Percentiles rank a stretch among this genome's conserved stretches.
phyloP scores from a whole-genome alignment of 805 yeast genomes.

The Candida pseudoglaebosa region DNA sequence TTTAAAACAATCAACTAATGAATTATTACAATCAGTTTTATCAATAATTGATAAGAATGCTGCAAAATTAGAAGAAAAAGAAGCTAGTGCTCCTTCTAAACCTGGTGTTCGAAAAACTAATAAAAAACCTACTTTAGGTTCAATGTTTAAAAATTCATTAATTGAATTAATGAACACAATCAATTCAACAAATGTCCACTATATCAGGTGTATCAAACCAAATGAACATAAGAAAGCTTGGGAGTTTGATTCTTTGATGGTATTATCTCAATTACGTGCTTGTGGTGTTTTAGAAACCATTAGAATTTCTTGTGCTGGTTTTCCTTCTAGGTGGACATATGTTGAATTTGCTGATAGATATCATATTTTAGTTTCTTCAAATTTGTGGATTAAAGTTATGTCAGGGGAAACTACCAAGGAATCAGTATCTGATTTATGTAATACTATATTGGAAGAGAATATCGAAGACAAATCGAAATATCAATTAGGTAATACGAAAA shows the following conservation, averaged over 20 bases:
- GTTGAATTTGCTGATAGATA: conserved; percentile 89
- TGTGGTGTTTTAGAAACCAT: conserved; percentile 98
- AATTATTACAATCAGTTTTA: conserved; percentile 60
- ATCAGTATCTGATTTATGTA: conserved; percentile 61
- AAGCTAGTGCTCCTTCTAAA: conserved; percentile 21
- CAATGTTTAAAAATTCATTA: conserved; percentile 87
- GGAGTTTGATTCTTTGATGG: conserved; percentile 95
- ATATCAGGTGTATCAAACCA: conserved; percentile 96
- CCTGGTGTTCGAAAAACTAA: conserved; percentile 38
- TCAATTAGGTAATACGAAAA: conserved; percentile 89
- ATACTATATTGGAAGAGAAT: conserved; percentile 59
- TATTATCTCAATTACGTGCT: conserved; percentile 89
- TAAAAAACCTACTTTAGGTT: conserved; percentile 90
- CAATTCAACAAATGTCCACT: conserved; percentile 92
- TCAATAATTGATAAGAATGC: conserved; percentile 59
- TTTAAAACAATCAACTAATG: conserved; percentile 64
- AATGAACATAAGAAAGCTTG: conserved; percentile 92
- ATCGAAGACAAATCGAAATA: conserved; percentile 67
- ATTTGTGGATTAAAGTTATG: conserved; percentile 60
- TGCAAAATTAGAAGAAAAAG: conserved; percentile 43
- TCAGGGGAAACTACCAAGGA: conserved; percentile 47
- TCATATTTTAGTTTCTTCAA: conserved; percentile 74
- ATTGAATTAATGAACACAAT: conserved; percentile 92
- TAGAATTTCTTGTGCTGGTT: conserved; percentile 95
- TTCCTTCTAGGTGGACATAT: conserved; percentile 94